These are phyloP conservation scores for Trichoderma gamsii DNA, from an alignment of 495 filamentous ascomycete genomes.

Conservation along the genomic window DNA sequence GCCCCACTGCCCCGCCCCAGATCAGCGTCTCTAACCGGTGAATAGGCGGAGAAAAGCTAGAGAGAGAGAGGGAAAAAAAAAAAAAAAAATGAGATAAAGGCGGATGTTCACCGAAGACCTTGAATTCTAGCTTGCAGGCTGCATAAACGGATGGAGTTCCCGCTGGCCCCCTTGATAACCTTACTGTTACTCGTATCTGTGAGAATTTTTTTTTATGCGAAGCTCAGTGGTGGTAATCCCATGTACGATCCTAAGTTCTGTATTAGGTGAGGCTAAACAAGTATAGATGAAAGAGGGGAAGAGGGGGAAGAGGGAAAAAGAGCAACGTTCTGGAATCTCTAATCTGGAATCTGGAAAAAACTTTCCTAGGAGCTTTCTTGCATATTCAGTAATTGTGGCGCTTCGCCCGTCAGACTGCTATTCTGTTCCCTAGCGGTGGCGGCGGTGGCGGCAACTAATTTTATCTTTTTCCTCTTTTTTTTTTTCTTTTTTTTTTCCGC, in stretches of 20 bases:
- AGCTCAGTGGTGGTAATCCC: too few species aligned
- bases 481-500: not conserved
- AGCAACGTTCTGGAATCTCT: not conserved
- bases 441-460: not conserved
- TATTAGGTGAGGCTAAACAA: too few species aligned
- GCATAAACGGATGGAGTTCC: not conserved
- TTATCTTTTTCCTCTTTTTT: not conserved
- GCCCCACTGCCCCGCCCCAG: not conserved
- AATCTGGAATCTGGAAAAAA: conserved; percentile 3
- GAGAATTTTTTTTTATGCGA: too few species aligned
- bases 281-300: too few species aligned
- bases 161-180: not conserved
- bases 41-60: not conserved
- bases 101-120: not conserved
- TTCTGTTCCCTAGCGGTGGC: not conserved
- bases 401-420: not conserved
- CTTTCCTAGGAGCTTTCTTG: not conserved
- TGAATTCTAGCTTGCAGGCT: not conserved
- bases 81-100: not conserved
- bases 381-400: not conserved
- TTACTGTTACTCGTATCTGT: not conserved
- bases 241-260: too few species aligned
- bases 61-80: not conserved
- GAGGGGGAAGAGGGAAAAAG: not conserved
- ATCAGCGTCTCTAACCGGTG: not conserved